These are phyloP conservation scores for Macrophomina pseudophaseolina DNA, from an alignment of 2,329 filamentous ascomycete species.

Conservation along the genomic window DNA sequence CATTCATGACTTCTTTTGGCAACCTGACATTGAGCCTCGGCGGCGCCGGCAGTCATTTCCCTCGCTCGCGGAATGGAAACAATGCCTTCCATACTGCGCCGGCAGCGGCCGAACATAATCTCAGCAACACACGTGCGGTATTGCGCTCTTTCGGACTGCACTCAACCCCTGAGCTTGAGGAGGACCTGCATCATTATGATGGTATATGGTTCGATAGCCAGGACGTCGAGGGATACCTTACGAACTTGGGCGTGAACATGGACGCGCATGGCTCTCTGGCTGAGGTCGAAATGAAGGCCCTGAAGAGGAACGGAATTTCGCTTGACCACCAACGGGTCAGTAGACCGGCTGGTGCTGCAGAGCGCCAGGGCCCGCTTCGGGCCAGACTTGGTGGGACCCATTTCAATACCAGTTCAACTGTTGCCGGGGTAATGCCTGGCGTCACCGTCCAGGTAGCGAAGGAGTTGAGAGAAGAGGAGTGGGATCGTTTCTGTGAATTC, in stretches of 20 bases:
- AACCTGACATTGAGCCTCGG: constrained; percentile 64
- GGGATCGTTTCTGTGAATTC: neutral
- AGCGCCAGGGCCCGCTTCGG: no score
- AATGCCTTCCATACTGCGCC: no score
- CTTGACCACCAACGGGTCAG: no score
- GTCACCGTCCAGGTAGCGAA: neutral
- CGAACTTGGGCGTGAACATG: constrained; percentile 66
- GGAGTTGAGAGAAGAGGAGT: neutral
- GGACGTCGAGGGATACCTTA: constrained; percentile 77
- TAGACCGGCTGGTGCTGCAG: neutral
- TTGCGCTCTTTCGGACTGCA: neutral
- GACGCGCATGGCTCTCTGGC: constrained; percentile 69
- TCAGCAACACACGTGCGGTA: no score
- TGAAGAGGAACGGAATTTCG: constrained; percentile 42
- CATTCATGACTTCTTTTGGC: constrained; percentile 56
- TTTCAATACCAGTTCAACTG: neutral
- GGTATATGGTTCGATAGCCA: constrained; percentile 78
- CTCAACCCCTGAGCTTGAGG: constrained; percentile 34
- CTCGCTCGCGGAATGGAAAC: no score
- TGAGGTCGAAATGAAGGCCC: constrained; percentile 48
- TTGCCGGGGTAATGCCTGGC: neutral
- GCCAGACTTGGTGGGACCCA: neutral
- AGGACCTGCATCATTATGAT: constrained; percentile 67
- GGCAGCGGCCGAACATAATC: neutral
- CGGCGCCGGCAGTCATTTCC: neutral